Conservation (phyloP, 1,139 yeast species). For the Meyerozyma carpophila region DNA sequence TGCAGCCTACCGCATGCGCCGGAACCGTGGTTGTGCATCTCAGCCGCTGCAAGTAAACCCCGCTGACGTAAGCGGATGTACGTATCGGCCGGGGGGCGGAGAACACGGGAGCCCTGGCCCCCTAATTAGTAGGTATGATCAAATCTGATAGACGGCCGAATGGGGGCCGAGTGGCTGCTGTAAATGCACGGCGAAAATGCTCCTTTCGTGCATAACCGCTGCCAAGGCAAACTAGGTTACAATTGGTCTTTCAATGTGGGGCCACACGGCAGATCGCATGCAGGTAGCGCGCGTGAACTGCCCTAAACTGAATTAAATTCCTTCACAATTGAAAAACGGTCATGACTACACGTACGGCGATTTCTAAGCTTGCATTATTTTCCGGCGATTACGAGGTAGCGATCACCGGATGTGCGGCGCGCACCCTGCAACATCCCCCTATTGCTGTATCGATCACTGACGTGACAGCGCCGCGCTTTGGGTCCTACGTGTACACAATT, state of each 20-base stretch:
- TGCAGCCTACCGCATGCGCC: background rate
- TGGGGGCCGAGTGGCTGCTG: no score
- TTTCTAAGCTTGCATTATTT: background rate
- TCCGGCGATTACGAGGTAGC: conserved; percentile 1
- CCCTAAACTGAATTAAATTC: background rate
- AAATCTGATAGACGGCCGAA: no score
- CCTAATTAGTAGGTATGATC: background rate
- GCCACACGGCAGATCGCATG: background rate
- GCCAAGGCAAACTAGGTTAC: background rate
- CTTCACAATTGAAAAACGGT: no score
- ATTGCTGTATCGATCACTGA: background rate
- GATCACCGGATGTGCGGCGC: background rate
- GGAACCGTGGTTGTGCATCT: background rate
- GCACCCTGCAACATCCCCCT: background rate
- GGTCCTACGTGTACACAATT: background rate
- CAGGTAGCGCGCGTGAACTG: background rate
- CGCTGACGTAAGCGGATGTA: background rate
- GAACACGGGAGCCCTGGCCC: background rate
- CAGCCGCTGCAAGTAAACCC: background rate
- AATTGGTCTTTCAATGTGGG: background rate
- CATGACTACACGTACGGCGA: background rate
- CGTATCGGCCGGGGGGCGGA: background rate
- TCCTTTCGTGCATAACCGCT: background rate
- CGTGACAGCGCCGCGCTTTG: background rate
- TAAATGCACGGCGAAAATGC: no score